A percentile compares a stretch with the other conserved stretches of the same genome.
phyloP scores from a whole-genome alignment of 106 monocot genomes.

The Dioscorea alata region DNA sequence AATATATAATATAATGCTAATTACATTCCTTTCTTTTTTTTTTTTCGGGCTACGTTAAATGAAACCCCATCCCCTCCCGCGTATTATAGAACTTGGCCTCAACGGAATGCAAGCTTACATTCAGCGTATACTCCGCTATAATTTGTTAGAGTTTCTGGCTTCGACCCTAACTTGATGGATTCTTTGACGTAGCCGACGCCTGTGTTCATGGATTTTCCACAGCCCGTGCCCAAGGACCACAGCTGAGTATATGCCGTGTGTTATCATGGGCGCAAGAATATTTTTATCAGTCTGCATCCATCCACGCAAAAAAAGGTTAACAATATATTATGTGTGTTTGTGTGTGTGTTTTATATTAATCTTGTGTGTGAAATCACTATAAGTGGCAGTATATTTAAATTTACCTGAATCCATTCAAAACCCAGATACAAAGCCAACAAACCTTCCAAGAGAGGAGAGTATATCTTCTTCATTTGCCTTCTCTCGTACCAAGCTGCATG shows the following conservation, averaged over 20 bases:
- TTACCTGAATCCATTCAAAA: constrained; percentile 95
- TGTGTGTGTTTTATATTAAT: too few species aligned
- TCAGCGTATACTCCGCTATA: background rate
- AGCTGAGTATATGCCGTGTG: constrained; percentile 90
- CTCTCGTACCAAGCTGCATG: constrained; percentile 86
- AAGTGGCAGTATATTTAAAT: too few species aligned
- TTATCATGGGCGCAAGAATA: constrained; percentile 89
- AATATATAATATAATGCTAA: too few species aligned
- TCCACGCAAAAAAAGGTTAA: background rate
- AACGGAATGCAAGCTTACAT: background rate
- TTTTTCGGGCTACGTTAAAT: too few species aligned
- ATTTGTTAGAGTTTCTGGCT: constrained; percentile 13
- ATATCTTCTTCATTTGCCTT: constrained; percentile 96
- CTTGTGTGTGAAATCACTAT: too few species aligned
- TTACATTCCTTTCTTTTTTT: too few species aligned
- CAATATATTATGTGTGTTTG: too few species aligned
- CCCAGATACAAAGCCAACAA: constrained; percentile 88
- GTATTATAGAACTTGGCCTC: too few species aligned
- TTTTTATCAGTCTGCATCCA: constrained; percentile 71
- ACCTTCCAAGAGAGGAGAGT: constrained; percentile 89
- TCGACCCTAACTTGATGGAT: constrained; percentile 56
- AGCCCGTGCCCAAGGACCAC: constrained; percentile 82
- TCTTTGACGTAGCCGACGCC: constrained; percentile 53
- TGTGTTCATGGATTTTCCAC: constrained; percentile 85
- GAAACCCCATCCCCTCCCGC: too few species aligned